Conservation (phyloP, 208 protist species). For the Trypanosoma scelopori region DNA sequence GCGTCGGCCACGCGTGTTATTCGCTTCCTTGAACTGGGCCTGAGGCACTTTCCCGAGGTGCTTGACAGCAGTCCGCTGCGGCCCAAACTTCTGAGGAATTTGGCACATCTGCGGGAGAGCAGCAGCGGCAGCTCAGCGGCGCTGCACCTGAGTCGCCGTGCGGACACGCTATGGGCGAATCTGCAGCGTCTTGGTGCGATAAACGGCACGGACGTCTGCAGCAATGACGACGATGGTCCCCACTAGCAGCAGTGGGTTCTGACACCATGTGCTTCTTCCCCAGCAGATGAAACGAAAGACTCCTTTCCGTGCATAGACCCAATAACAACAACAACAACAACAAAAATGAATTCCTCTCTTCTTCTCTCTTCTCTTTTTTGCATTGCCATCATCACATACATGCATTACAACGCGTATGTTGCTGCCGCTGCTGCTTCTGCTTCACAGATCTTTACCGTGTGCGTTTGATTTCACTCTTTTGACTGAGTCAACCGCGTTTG, state of each 20-base stretch:
- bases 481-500: no score
- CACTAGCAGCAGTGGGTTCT: not conserved
- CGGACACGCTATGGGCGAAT: not conserved
- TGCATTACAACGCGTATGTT: no score
- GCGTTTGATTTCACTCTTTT: no score
- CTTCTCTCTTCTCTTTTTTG: no score
- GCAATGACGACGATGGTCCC: not conserved
- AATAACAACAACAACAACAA: no score
- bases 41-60: slow-evolving; percentile 29
- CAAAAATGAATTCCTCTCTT: no score
- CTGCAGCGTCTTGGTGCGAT: not conserved
- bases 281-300: no score
- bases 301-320: no score
- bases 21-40: slow-evolving; percentile 25
- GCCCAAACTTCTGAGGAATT: not conserved
- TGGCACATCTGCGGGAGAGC: slow-evolving; percentile 1
- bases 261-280: no score
- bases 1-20: slow-evolving; percentile 13
- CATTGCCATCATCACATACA: no score
- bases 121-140: not conserved
- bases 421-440: no score
- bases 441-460: no score
- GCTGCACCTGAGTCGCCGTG: slow-evolving; percentile 7
- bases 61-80: slow-evolving; percentile 6
- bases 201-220: not conserved